Conservation (phyloP, 2,329 filamentous ascomycete genomes). For the Esteya vermicola region DNA sequence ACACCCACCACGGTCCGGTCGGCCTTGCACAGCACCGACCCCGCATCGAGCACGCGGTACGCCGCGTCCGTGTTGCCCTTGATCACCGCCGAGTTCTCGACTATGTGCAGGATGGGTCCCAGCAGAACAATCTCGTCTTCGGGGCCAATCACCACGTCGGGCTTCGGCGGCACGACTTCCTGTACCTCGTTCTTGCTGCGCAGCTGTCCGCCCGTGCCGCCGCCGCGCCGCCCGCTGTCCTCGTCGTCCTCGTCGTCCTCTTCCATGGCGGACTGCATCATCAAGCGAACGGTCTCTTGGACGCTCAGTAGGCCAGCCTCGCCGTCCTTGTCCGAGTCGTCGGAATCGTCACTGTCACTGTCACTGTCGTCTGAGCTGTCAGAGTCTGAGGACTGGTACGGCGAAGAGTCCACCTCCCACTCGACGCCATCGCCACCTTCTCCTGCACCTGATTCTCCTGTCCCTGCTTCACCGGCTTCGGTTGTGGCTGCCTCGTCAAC, state of each 20-base stretch:
- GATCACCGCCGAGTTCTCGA: constrained; percentile 67
- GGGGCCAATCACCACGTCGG: constrained; percentile 61
- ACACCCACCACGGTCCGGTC: constrained; percentile 66
- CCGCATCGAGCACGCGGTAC: constrained; percentile 70
- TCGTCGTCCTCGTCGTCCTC: constrained; percentile 18
- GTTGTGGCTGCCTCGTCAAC: constrained; percentile 1
- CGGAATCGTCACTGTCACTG: constrained; percentile 41
- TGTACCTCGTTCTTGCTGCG: constrained; percentile 70
- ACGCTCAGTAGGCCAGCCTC: constrained; percentile 59
- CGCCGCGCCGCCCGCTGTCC: constrained; percentile 17
- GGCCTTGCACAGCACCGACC: constrained; percentile 67
- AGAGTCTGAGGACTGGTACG: constrained; percentile 54
- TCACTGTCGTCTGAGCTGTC: constrained; percentile 45
- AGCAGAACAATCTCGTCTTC: constrained; percentile 67
- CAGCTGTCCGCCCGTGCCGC: constrained; percentile 31
- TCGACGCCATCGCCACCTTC: constrained; percentile 27
- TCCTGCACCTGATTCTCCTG: not conserved
- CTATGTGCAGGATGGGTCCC: constrained; percentile 60
- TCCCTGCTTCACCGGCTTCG: not conserved
- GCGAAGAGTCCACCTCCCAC: constrained; percentile 73
- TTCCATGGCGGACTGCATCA: constrained; percentile 64
- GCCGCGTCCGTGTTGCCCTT: constrained; percentile 67
- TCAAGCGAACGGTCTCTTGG: constrained; percentile 68
- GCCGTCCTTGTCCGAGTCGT: constrained; percentile 30
- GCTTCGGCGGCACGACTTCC: constrained; percentile 54